A percentile compares a stretch with the other conserved stretches of the same genome.
Conservation (phyloP, 106 monocot species). For the Alisma plantagoaquatica region DNA sequence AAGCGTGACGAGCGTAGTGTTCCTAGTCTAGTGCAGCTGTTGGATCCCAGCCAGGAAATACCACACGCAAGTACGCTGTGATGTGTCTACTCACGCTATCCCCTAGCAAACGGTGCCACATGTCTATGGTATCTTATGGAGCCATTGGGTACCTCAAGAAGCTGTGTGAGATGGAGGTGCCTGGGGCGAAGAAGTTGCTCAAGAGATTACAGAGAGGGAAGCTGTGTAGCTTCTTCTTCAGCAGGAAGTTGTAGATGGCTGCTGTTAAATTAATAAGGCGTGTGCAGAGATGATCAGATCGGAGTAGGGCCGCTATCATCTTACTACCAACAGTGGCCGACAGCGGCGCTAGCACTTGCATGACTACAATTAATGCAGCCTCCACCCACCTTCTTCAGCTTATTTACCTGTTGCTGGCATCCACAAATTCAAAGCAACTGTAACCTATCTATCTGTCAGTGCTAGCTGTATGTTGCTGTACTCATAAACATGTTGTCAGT, state of each 20-base stretch:
- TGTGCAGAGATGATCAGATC: too few species aligned
- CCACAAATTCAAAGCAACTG: too few species aligned
- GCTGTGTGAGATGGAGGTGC: slow-evolving; percentile 66
- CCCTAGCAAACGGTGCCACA: slow-evolving; percentile 53
- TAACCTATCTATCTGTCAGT: too few species aligned
- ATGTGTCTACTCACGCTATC: slow-evolving; percentile 44
- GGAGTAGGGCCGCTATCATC: too few species aligned
- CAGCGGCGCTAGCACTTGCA: too few species aligned
- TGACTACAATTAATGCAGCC: too few species aligned
- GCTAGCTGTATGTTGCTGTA: too few species aligned
- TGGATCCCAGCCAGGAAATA: slow-evolving; percentile 54
- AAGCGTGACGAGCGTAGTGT: slow-evolving; percentile 61
- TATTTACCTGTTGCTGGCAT: too few species aligned
- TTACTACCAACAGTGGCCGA: too few species aligned
- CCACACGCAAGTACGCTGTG: slow-evolving; percentile 70
- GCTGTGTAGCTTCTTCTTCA: slow-evolving; percentile 48
- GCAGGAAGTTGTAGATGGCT: slow-evolving; percentile 29
- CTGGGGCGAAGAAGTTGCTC: slow-evolving; percentile 62
- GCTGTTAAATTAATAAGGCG: neutral
- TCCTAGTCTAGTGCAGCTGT: slow-evolving; percentile 60
- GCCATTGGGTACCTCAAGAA: slow-evolving; percentile 84
- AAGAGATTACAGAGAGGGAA: slow-evolving; percentile 60
- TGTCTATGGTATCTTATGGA: slow-evolving; percentile 65
- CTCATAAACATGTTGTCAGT: too few species aligned
- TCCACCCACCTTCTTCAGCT: too few species aligned